Evolutionary conservation across 345 rosid species (phyloP), one percentile per base, ranked within the genome.

Genomic region (Dovyalis caffra): DNA sequence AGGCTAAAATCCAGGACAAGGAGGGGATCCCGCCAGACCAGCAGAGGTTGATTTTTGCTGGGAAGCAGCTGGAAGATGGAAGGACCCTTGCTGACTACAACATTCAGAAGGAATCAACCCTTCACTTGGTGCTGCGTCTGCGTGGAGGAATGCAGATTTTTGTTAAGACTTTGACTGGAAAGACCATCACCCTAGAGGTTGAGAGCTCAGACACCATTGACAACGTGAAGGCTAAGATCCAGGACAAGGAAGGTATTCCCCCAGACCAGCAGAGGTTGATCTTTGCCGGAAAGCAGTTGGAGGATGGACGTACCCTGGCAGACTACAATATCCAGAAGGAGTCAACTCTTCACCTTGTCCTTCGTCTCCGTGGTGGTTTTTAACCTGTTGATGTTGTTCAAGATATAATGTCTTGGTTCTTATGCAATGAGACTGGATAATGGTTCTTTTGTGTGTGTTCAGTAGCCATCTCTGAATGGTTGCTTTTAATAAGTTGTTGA

Each of bases 341-440:
- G 73, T 87, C 90, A 45, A 87, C 90, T 2, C 79, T 87, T 26
- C 88, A 87, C 25, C 64, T 87, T 53, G 90, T 87, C 73, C 90
- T 83, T 14, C 90, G 90, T 57, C 90, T 87, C 43, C 87, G 88
- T 23, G 90, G 90, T 2, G 90, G 90, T 33, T 78, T 77, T 63
- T 83, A 62, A 77, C 8, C 31, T 35, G 14, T 16, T 43, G 16
- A 12, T 3, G 4, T 0, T 43, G 47, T 40, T 16, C 38, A 35
- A 35, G 38, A 35, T 35, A 35, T 35, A 7, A 35, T 35, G 38
- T 35, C 14, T 35, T 40, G 47, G 47, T 43, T 43, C 14, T 11
- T 43, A 43, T 43, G 18, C 47, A 11, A 43, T 2, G 3, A 62
- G 14, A 5, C 32, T 29, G 34, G 15, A 9, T 29, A 9, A 21